Base-by-base conservation (phyloP, 2,329 filamentous ascomycete species). In the Raffaelea arxii region DNA sequence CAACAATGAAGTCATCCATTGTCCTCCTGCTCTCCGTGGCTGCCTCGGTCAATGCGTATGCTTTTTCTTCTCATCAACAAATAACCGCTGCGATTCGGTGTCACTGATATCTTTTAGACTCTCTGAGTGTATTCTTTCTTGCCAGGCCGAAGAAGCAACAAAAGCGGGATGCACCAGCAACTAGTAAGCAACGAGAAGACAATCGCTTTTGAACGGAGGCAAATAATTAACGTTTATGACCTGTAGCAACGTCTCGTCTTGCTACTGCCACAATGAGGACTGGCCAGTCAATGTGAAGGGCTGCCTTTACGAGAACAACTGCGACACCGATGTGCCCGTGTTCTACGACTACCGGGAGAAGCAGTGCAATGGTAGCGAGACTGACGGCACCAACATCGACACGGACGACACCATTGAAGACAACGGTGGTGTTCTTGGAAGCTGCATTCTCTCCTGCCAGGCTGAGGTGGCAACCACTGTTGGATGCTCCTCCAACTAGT, bases 251-350 rank as follows among this genome's bases (percentile, higher is more conserved):
- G 24, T 19, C 25, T 30, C 41, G 3, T 4, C 41, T 25, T 42
- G 41, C 41, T 42, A 42, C 41, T 42, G 41, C 16, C 25, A 42
- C 41, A 42, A 42, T 25, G 25, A 21, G 2, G 14, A 42, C 25
- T 42, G 30, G 12, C n/a, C 41, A 16, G 12, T 7, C 24, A 25
- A 42, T 5, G 41, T 42, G n/a, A 42, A 42, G 25, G 25, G n/a
- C 24, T 42, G 41, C 41, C 41, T 42, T 4, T 42, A 42, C 41
- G 12, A 42, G 41, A 42, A 25, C 22, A 42, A 30, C 41, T 42
- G 41, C 25, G 24, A 24, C 4, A 27, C 41, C 2, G 41, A 42
- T 6, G 24, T 42, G 24, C 5, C 4, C 25, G 25, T 21, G 4
- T 42, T 32, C 25, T 42, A 42, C 41, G 32, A 21, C 25, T 42